Evolutionary conservation across 2,329 filamentous ascomycete genomes (phyloP), one percentile per base, ranked within the genome.

Genomic region (Cytospora leucostoma): DNA sequence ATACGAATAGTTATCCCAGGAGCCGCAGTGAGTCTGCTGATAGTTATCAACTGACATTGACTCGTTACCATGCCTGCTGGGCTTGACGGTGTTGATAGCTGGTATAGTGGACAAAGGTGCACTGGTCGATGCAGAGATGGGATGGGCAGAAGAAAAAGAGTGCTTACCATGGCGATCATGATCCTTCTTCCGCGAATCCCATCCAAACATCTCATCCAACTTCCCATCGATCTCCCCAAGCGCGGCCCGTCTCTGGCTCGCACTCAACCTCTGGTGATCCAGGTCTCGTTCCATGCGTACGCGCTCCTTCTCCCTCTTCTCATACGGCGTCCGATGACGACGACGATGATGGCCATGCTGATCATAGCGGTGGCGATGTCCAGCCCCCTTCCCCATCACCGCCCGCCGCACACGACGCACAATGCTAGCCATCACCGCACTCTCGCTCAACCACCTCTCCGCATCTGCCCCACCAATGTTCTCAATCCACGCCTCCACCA

Each of bases 401-500:
- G 19, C 55, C 19, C 40, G 53, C 53, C 62, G 51, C 4, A 60
- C 57, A 33, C 44, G 56, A 12, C 59, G 54, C 35, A 66, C 56
- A 52, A 49, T 51, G 21, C 34, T 37, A 8, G 55, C 65, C 59
- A 66, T 54, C 49, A 37, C 40, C 10, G 61, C 63, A 49, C 59
- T 55, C 55, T 61, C 32, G 13, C 13, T 21, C 37, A 7, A 21
- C 55, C 65, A 61, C 8, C 15, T 44, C 8, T 47, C 61, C 13
- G 35, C 44, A 57, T 59, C 62, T 11, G 60, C 37, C 21, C 7
- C 19, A 8, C 44, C 53, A 32, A 76, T 74, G 21, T 73, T 71
- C 6, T 70, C 63, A 53, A 82, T 77, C 80, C 80, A 84, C 7
- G 74, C 74, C 27, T 80, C 76, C 1, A 84, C 70, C 34, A 81